phyloP scores from a whole-genome alignment of 768 basidiomycete genomes.

The Lentinula detonsa region DNA sequence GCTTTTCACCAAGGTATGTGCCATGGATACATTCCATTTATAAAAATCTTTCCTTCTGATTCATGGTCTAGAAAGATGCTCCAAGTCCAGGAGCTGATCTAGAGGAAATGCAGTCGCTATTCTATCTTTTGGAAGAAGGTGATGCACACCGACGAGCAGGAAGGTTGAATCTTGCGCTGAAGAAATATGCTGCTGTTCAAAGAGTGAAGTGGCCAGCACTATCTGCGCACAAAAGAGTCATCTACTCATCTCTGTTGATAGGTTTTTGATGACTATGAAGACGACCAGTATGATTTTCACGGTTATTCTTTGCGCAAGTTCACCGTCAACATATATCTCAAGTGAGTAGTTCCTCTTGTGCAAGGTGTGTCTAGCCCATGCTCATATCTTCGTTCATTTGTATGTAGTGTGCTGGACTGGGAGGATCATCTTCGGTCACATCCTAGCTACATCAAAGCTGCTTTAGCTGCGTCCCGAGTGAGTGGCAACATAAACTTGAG shows the following conservation, averaged over 20 bases:
- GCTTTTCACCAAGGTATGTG: constrained; percentile 83
- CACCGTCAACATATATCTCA: constrained; percentile 79
- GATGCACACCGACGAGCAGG: constrained; percentile 61
- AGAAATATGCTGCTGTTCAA: constrained; percentile 72
- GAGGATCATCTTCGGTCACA: constrained; percentile 77
- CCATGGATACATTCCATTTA: not conserved
- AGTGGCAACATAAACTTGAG: constrained; percentile 7
- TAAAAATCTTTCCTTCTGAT: not conserved
- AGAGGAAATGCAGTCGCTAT: constrained; percentile 92
- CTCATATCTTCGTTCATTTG: not conserved
- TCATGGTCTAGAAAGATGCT: constrained; percentile 70
- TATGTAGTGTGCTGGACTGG: constrained; percentile 66
- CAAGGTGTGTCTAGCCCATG: not conserved
- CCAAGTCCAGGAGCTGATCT: constrained; percentile 69
- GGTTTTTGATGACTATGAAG: constrained; percentile 84
- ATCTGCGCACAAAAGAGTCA: not conserved
- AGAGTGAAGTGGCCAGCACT: constrained; percentile 41
- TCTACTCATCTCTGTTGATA: constrained; percentile 18
- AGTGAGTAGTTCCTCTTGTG: constrained; percentile 41
- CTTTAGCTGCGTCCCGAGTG: constrained; percentile 66
- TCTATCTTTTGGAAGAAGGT: constrained; percentile 81
- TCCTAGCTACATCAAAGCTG: constrained; percentile 69
- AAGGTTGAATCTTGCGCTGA: constrained; percentile 73
- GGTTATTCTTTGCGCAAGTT: constrained; percentile 88
- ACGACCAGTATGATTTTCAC: constrained; percentile 98